phyloP scores from a whole-genome alignment of 1,284 basidiomycete species.

The Tetrapyrgos nigripes region DNA sequence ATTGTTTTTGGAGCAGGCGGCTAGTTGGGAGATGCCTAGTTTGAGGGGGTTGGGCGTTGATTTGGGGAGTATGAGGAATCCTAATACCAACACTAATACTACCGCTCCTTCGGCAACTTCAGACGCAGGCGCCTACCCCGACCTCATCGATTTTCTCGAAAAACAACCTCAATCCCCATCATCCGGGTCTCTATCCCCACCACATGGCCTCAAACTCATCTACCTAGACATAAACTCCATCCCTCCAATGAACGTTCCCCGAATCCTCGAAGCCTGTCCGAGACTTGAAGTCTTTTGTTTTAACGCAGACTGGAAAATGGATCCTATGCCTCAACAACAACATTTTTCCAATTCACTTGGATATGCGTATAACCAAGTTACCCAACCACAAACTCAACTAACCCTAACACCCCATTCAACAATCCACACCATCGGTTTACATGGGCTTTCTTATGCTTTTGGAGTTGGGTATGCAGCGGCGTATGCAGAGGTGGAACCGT shows the following conservation, averaged over 20 bases:
- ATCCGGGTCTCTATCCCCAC: conserved; percentile 1
- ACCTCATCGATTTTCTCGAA: conserved; percentile 61
- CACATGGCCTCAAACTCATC: conserved; percentile 60
- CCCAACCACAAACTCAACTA: conserved; percentile 29
- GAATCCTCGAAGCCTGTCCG: conserved; percentile 67
- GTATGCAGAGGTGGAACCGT: conserved; percentile 47
- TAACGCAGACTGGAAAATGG: conserved; percentile 70
- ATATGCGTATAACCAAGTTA: too few species aligned
- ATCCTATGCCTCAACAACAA: conserved; percentile 32
- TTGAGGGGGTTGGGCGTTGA: conserved; percentile 63
- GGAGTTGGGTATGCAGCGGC: conserved; percentile 58
- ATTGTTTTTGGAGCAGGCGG: conserved; percentile 71
- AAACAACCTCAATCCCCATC: too few species aligned
- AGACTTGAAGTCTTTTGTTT: conserved; percentile 66
- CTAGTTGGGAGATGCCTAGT: conserved; percentile 67
- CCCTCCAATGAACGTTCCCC: conserved; percentile 57
- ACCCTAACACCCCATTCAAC: conserved; percentile 53
- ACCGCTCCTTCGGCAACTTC: conserved; percentile 39
- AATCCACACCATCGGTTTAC: conserved; percentile 69
- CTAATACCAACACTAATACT: not conserved
- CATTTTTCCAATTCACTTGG: too few species aligned
- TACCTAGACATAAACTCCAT: conserved; percentile 70
- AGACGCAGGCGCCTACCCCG: conserved; percentile 52
- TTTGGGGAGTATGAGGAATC: conserved; percentile 34
- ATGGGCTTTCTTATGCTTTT: conserved; percentile 72